Evolutionary conservation across 768 basidiomycete genomes (phyloP), one percentile per base, ranked within the genome.

Genomic region (Clitopilus hobsonii): DNA sequence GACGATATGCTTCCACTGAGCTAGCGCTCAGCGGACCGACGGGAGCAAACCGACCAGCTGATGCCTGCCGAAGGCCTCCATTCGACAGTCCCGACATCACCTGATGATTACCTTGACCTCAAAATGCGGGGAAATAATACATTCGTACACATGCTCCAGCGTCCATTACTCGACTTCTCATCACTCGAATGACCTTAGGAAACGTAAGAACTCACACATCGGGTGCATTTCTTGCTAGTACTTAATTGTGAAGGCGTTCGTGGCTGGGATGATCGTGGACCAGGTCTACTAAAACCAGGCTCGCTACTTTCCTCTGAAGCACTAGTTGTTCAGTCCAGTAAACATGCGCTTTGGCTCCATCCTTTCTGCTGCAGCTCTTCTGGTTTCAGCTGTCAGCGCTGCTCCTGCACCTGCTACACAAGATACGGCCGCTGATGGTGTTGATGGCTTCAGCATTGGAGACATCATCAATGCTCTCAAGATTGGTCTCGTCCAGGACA

Each of bases 401-500:
- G 52, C 61, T 14, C 65, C 62, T 0, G 54, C 61, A 0, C 54
- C 63, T 10, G 54, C 50, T 14, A 56, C 60, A 36, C 13, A 3
- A 36, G 32, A n/a, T n/a, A n/a, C n/a, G n/a, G n/a, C n/a, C n/a
- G 32, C 32, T 2, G 32, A 36, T 6, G 59, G 63, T n/a, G 51
- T 67, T 20, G 65, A 57, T 5, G 63, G 61, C 25, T 23, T 65
- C 51, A 38, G 55, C 25, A 65, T 74, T 54, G 74, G 72, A n/a
- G 65, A 73, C 38, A 67, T 79, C 58, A 71, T 77, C 55, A 72
- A 76, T 55, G 58, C 67, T 6, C 56, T 79, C 11, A 63, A 68
- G n/a, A 49, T 79, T 26, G 74, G 75, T 22, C 64, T 79, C 26
- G 74, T 79, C 48, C 66, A 65, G 48, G 55, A 70, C 41, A 71